These are phyloP conservation scores for Sphagnum fallax DNA, from an alignment of 228 moss, liverwort and hornwort species.

Conservation along the genomic window DNA sequence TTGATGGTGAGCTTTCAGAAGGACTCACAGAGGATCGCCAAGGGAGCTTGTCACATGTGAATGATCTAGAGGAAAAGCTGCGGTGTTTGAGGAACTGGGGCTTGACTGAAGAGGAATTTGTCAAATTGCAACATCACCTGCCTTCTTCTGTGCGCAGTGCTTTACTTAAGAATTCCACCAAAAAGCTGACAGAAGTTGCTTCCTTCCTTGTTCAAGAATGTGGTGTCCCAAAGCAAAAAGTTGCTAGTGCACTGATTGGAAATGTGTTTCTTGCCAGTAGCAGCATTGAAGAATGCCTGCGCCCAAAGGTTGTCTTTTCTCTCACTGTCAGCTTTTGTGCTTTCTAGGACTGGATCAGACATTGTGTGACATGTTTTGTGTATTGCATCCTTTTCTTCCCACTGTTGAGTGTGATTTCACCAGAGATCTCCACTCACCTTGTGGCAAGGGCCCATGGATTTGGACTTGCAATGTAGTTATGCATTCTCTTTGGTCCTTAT, in stretches of 20 bases:
- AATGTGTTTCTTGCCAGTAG: slow-evolving; percentile 62
- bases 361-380: background rate
- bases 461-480: background rate
- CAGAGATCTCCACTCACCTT: background rate
- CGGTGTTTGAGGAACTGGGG: slow-evolving; percentile 56
- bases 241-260: slow-evolving; percentile 41
- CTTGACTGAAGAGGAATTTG: slow-evolving; percentile 46
- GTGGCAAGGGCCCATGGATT: no score
- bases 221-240: slow-evolving; percentile 43
- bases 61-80: slow-evolving; percentile 49
- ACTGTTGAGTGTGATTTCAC: background rate
- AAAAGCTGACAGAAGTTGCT: slow-evolving; percentile 50
- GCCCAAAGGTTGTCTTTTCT: slow-evolving; percentile 41
- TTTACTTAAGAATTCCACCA: slow-evolving; percentile 37
- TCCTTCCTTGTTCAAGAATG: slow-evolving; percentile 54
- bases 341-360: background rate
- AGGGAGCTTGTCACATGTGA: slow-evolving; percentile 23
- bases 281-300: slow-evolving; percentile 55
- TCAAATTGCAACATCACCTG: slow-evolving; percentile 44
- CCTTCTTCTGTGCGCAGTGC: slow-evolving; percentile 59
- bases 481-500: background rate
- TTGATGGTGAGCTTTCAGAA: slow-evolving; percentile 1
- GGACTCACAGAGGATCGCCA: slow-evolving; percentile 9
- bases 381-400: background rate
- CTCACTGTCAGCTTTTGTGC: slow-evolving; percentile 1